These are phyloP conservation scores for Cyclotella distinguenda DNA, from an alignment of 108 stramenopile genomes.

Conservation along the genomic window DNA sequence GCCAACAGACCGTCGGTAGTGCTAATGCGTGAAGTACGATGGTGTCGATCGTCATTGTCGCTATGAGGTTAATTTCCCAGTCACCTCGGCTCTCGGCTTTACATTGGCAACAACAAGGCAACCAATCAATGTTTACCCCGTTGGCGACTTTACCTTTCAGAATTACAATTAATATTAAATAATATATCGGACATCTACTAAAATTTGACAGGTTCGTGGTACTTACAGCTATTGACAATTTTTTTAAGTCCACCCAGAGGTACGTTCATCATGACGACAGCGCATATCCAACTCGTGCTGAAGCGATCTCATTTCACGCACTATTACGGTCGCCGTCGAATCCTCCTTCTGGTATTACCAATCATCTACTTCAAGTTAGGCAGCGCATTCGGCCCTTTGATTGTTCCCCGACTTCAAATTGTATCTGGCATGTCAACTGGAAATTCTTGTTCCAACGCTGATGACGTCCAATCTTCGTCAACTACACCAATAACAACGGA, in stretches of 20 bases:
- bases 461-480: not conserved
- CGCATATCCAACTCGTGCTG: no score
- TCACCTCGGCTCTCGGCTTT: no score
- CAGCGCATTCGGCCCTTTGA: conserved; percentile 14
- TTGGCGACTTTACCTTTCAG: no score
- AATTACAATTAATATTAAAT: no score
- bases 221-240: no score
- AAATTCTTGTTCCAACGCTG: not conserved
- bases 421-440: conserved; percentile 33
- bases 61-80: not conserved
- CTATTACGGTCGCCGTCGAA: not conserved
- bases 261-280: no score
- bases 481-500: not conserved
- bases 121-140: no score
- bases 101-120: no score
- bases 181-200: no score
- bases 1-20: conserved; percentile 81
- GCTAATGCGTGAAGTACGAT: conserved; percentile 51
- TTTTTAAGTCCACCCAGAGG: no score
- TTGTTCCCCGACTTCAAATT: not conserved
- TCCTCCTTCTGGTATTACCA: conserved; percentile 1
- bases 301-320: not conserved
- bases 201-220: no score
- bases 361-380: not conserved
- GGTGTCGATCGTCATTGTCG: conserved; percentile 21